Evolutionary conservation across 2,329 filamentous ascomycete species (phyloP).

Genomic region (Colletotrichum tabaci): DNA sequence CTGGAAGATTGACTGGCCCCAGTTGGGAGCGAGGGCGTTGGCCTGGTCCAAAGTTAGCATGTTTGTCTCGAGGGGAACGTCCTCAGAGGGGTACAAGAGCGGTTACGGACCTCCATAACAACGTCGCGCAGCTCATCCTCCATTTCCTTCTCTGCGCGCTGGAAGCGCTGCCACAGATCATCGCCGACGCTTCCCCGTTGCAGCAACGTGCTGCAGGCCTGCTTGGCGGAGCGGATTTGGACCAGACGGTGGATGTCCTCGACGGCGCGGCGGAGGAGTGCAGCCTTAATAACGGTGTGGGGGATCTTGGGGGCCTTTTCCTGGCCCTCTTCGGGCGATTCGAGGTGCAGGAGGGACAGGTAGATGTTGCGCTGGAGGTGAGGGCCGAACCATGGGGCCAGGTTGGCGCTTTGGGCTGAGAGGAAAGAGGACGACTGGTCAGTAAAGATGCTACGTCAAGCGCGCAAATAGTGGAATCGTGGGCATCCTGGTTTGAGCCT

Average conservation of each 20-base stretch:
- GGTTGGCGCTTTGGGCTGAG: conserved; percentile 82
- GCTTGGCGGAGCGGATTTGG: conserved; percentile 89
- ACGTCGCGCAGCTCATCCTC: conserved; percentile 96
- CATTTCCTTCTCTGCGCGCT: conserved; percentile 95
- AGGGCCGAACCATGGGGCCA: conserved; percentile 94
- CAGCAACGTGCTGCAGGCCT: conserved; percentile 85
- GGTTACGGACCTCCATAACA: conserved; percentile 81
- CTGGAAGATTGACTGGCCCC: conserved; percentile 97
- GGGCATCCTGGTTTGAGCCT: neutral
- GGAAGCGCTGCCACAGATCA: conserved; percentile 94
- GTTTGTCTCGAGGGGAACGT: neutral
- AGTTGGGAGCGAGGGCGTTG: conserved; percentile 88
- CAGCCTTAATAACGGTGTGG: conserved; percentile 88
- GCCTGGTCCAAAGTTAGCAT: conserved; percentile 69
- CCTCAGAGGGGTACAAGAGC: neutral
- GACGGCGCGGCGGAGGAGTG: conserved; percentile 87
- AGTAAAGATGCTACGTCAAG: neutral
- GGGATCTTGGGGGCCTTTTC: conserved; percentile 81
- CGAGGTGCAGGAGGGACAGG: conserved; percentile 89
- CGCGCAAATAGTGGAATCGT: neutral
- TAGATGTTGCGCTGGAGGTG: conserved; percentile 96
- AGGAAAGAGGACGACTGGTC: conserved; percentile 38
- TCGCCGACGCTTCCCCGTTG: conserved; percentile 95
- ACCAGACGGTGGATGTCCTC: conserved; percentile 96
- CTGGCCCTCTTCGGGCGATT: conserved; percentile 70